Evolutionary conservation across 2,329 filamentous ascomycete genomes (phyloP).

Genomic region (Botrytis sinoallii): DNA sequence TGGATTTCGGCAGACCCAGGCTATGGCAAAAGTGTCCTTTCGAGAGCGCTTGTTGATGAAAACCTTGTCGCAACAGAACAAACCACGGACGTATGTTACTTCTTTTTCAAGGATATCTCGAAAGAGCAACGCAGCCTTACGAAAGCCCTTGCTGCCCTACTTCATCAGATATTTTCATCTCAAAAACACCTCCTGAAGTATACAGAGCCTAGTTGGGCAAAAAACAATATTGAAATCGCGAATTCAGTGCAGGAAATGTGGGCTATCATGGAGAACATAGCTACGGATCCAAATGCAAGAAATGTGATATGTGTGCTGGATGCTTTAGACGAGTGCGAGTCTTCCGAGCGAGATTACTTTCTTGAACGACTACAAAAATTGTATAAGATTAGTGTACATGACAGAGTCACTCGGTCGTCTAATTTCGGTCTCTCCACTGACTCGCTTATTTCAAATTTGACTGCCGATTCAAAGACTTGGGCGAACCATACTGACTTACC

Average conservation of each 20-base stretch:
- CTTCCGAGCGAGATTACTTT: neutral
- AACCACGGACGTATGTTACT: neutral
- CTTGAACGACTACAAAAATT: neutral
- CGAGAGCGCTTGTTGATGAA: neutral
- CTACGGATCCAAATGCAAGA: too few relatives aligned
- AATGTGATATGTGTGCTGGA: neutral
- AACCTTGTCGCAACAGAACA: neutral
- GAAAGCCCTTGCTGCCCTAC: neutral
- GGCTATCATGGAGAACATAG: neutral
- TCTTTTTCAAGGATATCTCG: slow-evolving; percentile 3
- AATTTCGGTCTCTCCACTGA: neutral
- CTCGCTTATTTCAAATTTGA: neutral
- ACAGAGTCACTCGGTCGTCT: neutral
- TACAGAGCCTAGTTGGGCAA: neutral
- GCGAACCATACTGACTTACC: neutral
- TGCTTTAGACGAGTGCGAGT: neutral
- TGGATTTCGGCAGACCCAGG: neutral
- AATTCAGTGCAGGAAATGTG: neutral
- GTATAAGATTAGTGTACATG: neutral
- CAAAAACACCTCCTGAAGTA: neutral
- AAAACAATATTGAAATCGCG: neutral
- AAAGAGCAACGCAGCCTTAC: neutral
- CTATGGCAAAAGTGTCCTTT: neutral
- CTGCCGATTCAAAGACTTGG: neutral
- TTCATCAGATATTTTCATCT: slow-evolving; percentile 6